Base-by-base conservation (phyloP, 2,329 filamentous ascomycete species). In the Monilinia polystroma region DNA sequence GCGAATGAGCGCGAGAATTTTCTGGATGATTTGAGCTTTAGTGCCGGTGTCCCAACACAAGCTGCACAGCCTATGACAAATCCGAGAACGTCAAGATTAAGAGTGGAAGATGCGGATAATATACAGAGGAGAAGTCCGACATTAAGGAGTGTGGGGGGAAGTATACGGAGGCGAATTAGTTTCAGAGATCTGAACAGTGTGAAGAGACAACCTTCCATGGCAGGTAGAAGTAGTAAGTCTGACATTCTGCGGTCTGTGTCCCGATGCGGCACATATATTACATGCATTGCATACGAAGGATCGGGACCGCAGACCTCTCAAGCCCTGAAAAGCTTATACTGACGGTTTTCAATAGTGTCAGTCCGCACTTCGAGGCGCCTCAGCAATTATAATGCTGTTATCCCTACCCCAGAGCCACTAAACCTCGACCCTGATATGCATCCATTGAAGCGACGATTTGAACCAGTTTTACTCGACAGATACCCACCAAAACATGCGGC, bases 311-410 rank as follows among this genome's bases (percentile, higher is more conserved):
- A 64, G 5, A 5, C 62, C 38, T 54, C 60, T 55, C 38, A 55
- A 12, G 23, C 35, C 3, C n/a, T 55, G 55, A 14, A 20, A 32
- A 18, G 8, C 43, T 43, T 26, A 52, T 77, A 68, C 63, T 66
- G 23, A 66, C 47, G 29, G 75, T 26, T 16, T 72, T 4, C 70
- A 71, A 69, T 72, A 86, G 85, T 85, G 70, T 91, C 89, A 32
- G 83, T 89, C 70, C 89, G 93, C 73, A 97, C 93, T 6, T 89
- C 93, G 49, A 95, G 88, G 79, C 87, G 95, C 73, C 81, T 98
- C 71, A 98, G 94, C 78, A 96, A 96, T 77, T 99, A 99, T 79
- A 98, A 98, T 78, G 97, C 95, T 1, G 95, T 99, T 63, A 98
- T 99, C 64, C 95, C 95, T 18, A 88, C 88, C 2, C 95, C 95